These are phyloP conservation scores for Musa schizocarpa DNA, from an alignment of 176 grass and related monocot species.

Conservation along the genomic window DNA sequence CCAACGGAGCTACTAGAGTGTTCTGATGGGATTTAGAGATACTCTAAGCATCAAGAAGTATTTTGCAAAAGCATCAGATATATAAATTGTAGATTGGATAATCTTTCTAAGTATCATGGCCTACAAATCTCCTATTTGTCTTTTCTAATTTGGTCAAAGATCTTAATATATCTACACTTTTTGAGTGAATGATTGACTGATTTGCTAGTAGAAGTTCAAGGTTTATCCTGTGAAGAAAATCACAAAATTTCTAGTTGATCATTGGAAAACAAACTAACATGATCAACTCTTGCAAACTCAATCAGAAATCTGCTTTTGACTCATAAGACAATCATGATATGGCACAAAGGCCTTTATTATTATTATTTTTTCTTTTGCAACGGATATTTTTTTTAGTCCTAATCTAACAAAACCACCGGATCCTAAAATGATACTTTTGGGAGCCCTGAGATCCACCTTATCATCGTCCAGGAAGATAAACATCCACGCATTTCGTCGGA, in stretches of 20 bases:
- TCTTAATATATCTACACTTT: background rate
- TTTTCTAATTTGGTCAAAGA: background rate
- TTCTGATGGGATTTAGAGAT: no score
- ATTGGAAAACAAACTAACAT: background rate
- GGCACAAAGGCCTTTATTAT: background rate
- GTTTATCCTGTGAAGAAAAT: background rate
- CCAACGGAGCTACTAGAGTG: no score
- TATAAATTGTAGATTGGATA: no score
- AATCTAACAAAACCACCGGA: background rate
- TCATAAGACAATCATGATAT: background rate
- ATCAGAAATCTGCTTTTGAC: background rate
- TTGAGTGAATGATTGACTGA: background rate
- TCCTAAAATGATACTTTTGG: background rate
- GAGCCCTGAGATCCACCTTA: background rate
- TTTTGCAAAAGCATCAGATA: no score
- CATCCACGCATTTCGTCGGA: background rate
- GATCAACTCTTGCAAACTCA: background rate
- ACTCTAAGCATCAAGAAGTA: no score
- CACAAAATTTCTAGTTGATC: background rate
- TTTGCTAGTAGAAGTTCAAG: background rate
- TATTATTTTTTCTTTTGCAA: background rate
- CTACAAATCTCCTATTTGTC: background rate
- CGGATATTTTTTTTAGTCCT: background rate
- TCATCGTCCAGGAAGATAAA: background rate
- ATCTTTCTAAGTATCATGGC: background rate